A percentile compares a stretch with the other conserved stretches of the same genome.
These are phyloP conservation scores for Lupinus albus DNA, from an alignment of 306 rosid species.

Conservation along the genomic window DNA sequence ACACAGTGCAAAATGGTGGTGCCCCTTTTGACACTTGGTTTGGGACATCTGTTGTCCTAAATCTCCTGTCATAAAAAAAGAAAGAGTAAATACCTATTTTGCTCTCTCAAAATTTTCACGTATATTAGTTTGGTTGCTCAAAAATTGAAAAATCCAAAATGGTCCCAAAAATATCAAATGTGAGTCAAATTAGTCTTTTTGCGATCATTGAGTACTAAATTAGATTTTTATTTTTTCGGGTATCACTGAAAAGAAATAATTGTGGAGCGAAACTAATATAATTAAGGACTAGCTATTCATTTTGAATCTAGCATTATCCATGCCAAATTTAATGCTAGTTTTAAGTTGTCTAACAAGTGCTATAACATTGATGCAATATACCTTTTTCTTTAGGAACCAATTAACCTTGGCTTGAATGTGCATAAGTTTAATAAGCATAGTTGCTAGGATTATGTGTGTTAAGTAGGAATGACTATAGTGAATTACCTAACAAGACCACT, in stretches of 20 bases:
- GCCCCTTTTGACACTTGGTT: constrained; percentile 63
- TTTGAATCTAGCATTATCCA: neutral
- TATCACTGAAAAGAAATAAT: neutral
- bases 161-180: too few relatives aligned
- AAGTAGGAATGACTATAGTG: neutral
- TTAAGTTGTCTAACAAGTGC: neutral
- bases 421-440: constrained; percentile 9
- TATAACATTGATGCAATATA: neutral
- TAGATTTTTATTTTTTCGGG: too few relatives aligned
- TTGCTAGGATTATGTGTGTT: neutral
- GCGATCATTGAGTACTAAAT: too few relatives aligned
- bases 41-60: constrained; percentile 63
- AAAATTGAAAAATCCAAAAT: too few relatives aligned
- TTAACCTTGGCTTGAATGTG: constrained; percentile 7
- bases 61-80: constrained; percentile 55
- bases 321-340: neutral
- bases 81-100: too few relatives aligned
- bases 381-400: neutral
- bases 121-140: too few relatives aligned
- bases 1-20: constrained; percentile 75
- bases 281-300: neutral
- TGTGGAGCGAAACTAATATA: neutral
- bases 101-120: too few relatives aligned
- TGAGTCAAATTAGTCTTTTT: too few relatives aligned
- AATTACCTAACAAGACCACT: constrained; percentile 65